Evolutionary conservation across 176 grass and related monocot species (phyloP).

Genomic region (Carex parvula): DNA sequence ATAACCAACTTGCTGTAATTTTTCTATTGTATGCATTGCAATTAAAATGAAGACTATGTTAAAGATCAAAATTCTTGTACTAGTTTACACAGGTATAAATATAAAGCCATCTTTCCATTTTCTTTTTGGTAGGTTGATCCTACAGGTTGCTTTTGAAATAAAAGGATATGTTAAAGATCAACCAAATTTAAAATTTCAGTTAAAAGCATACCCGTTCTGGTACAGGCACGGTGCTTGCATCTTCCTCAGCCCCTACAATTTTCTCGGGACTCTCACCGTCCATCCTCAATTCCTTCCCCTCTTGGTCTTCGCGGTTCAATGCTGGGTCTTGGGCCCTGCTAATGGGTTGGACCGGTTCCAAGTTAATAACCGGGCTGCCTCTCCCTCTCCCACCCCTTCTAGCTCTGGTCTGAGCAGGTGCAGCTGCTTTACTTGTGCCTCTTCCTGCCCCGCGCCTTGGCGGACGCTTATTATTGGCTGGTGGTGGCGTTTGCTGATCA

Average conservation of each 20-base stretch:
- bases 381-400: slow-evolving; percentile 42
- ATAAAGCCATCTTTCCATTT: not conserved
- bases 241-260: slow-evolving; percentile 61
- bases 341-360: slow-evolving; percentile 39
- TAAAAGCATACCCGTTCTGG: slow-evolving; percentile 61
- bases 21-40: not conserved
- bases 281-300: slow-evolving; percentile 52
- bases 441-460: slow-evolving; percentile 46
- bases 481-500: slow-evolving; percentile 32
- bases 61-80: slow-evolving; percentile 10
- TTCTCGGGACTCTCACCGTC: slow-evolving; percentile 73
- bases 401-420: slow-evolving; percentile 28
- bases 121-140: not conserved
- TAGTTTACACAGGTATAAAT: not conserved
- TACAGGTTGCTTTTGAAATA: not conserved
- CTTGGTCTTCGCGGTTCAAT: slow-evolving; percentile 34
- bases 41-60: not conserved
- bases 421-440: slow-evolving; percentile 44
- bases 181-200: slow-evolving; percentile 13
- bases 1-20: not conserved
- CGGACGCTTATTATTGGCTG: slow-evolving; percentile 24
- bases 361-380: slow-evolving; percentile 21
- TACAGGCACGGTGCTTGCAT: slow-evolving; percentile 45
- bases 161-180: slow-evolving; percentile 5
- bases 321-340: slow-evolving; percentile 36